A percentile compares a stretch with the other conserved stretches of the same genome.
These are phyloP conservation scores for Coemansia sp. DNA, from an alignment of 192 early-diverging fungal species.

Conservation along the genomic window DNA sequence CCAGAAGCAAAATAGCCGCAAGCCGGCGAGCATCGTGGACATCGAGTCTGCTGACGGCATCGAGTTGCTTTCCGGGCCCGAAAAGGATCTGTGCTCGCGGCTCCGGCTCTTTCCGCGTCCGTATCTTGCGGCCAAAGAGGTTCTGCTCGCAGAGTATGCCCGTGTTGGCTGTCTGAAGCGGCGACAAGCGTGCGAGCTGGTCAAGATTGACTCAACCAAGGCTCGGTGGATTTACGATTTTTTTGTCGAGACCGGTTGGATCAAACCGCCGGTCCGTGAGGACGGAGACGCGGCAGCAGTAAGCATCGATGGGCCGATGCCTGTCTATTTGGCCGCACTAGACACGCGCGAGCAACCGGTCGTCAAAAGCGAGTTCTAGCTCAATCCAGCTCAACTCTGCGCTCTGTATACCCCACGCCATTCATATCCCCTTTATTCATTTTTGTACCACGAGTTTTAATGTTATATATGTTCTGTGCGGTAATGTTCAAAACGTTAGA, in stretches of 20 bases:
- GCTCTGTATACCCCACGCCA: too few relatives aligned
- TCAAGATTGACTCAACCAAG: slow-evolving; percentile 93
- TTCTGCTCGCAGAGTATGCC: slow-evolving; percentile 81
- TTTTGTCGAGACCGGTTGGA: slow-evolving; percentile 92
- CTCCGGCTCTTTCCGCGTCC: slow-evolving; percentile 85
- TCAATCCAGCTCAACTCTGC: background rate
- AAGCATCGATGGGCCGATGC: background rate
- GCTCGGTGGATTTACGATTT: slow-evolving; percentile 87
- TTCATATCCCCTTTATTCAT: background rate
- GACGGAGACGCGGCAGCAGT: background rate
- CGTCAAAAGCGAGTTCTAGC: slow-evolving; percentile 1
- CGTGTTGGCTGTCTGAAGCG: slow-evolving; percentile 69
- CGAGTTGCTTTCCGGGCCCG: slow-evolving; percentile 77
- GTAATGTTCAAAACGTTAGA: background rate
- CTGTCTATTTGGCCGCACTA: background rate
- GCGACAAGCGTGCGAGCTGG: slow-evolving; percentile 76
- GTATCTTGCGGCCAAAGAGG: slow-evolving; percentile 92
- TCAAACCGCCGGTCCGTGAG: slow-evolving; percentile 52
- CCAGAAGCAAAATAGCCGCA: slow-evolving; percentile 17
- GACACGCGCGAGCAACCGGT: slow-evolving; percentile 1
- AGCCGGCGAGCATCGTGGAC: slow-evolving; percentile 60
- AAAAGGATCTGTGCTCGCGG: slow-evolving; percentile 77
- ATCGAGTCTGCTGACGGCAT: slow-evolving; percentile 81
- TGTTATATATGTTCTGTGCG: background rate
- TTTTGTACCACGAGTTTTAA: background rate